Evolutionary conservation across 140 eudicot genomes (phyloP), one percentile per base, ranked within the genome.

Genomic region (Stevia rebaudiana): DNA sequence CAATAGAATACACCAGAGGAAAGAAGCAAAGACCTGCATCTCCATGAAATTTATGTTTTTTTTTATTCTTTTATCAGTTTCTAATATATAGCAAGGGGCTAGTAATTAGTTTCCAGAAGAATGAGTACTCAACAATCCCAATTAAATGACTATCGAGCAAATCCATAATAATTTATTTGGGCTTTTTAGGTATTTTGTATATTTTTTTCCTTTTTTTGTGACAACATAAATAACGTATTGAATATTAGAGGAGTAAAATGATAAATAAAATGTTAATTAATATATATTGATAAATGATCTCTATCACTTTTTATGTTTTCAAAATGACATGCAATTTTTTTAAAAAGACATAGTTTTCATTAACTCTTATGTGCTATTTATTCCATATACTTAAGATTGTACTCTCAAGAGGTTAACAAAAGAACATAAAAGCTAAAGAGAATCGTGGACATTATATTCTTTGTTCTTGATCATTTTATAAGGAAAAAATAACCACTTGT

Each of bases 1-100:
- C n/a, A 40, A 55, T 7, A 68, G 16, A 50, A 28, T 63, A 54
- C 33, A 54, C 31, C 15, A 68, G 30, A 53, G 13, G 64, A 47
- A 24, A 68, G 64, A 52, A 19, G 64, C 53, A 23, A 67, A 24
- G 8, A 11, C 22, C 35, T 56, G 13, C 25, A 68, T 53, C 37
- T 31, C 46, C 49, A 49, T 19, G 60, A 31, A 13, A 48, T 21
- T 65, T 39, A n/a, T n/a, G 50, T 21, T 31, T 12, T 35, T 17
- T 10, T 11, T 31, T 61, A 31, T 0, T 6, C 55, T 43, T 44
- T 10, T 18, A 4, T 59, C 30, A 21, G 30, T 33, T 48, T 18
- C 3, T 48, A 43, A 23, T 49, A 33, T 50, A 36, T 19, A 35
- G 13, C 6, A 47, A 44, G 7, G 16, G 12, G 17, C 5, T 33